phyloP scores from a whole-genome alignment of 495 filamentous ascomycete genomes.

The Aspergillus steynii region DNA sequence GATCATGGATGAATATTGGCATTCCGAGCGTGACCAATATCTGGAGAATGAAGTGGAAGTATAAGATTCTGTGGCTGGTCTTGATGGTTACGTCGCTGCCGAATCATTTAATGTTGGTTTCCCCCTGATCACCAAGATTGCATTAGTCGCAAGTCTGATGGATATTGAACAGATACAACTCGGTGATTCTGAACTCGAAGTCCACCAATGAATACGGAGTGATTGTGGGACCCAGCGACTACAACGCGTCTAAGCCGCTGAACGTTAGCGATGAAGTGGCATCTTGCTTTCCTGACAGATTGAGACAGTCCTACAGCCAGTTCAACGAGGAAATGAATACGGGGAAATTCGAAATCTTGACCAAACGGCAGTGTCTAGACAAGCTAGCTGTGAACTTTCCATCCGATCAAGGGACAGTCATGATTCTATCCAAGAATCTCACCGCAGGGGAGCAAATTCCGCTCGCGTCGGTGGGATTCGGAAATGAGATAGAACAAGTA shows the following conservation, averaged over 20 bases:
- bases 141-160: neutral
- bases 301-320: neutral
- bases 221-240: neutral
- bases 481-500: neutral
- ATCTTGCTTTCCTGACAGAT: neutral
- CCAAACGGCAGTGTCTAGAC: neutral
- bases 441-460: neutral
- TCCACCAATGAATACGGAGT: neutral
- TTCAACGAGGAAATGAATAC: neutral
- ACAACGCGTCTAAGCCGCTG: neutral
- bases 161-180: neutral
- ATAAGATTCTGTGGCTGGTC: constrained; percentile 33
- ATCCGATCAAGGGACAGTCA: neutral
- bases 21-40: constrained; percentile 53
- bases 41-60: constrained; percentile 31
- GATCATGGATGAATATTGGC: constrained; percentile 56
- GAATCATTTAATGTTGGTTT: constrained; percentile 1
- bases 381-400: neutral
- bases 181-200: neutral
- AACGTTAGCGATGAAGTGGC: neutral
- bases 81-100: neutral
- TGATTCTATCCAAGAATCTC: neutral
- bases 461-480: neutral
- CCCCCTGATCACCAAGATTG: neutral
- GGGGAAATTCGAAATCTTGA: neutral